These are phyloP conservation scores for Chenopodium formosanum DNA, from an alignment of 148 eudicot genomes.

Conservation along the genomic window DNA sequence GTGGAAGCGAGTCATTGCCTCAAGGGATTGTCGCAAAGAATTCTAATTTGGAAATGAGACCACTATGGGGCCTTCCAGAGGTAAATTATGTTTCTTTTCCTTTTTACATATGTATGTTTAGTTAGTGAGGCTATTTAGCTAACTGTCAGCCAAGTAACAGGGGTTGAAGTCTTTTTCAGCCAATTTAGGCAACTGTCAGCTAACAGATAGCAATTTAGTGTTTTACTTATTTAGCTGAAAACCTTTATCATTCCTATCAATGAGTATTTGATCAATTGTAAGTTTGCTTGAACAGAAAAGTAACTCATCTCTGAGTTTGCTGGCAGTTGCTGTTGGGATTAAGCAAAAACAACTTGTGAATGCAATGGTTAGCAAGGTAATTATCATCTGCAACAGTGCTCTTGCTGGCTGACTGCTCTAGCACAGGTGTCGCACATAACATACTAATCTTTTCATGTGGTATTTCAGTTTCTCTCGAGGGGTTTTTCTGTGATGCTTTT, in stretches of 20 bases:
- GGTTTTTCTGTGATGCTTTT: constrained; percentile 73
- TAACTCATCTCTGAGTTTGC: constrained; percentile 43
- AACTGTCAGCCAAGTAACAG: background rate
- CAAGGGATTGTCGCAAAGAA: constrained; percentile 57
- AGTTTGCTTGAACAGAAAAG: constrained; percentile 40
- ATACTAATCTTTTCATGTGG: background rate
- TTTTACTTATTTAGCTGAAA: background rate
- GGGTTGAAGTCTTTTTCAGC: background rate
- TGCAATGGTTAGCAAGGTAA: constrained; percentile 76
- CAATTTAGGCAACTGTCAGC: background rate
- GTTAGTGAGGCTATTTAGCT: background rate
- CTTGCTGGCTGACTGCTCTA: background rate
- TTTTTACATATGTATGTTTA: too few relatives aligned
- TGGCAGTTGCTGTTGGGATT: constrained; percentile 65
- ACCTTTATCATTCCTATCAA: background rate
- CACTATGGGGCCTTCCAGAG: constrained; percentile 85
- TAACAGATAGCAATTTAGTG: background rate
- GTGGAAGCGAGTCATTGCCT: constrained; percentile 77
- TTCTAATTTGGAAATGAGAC: constrained; percentile 83
- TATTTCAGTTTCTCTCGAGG: constrained; percentile 64
- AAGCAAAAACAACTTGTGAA: constrained; percentile 71
- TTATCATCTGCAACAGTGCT: background rate
- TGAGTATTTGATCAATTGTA: background rate
- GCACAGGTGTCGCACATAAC: background rate
- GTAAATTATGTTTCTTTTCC: constrained; percentile 31